Evolutionary conservation across 306 rosid species (phyloP).

Genomic region (Inga laurina): DNA sequence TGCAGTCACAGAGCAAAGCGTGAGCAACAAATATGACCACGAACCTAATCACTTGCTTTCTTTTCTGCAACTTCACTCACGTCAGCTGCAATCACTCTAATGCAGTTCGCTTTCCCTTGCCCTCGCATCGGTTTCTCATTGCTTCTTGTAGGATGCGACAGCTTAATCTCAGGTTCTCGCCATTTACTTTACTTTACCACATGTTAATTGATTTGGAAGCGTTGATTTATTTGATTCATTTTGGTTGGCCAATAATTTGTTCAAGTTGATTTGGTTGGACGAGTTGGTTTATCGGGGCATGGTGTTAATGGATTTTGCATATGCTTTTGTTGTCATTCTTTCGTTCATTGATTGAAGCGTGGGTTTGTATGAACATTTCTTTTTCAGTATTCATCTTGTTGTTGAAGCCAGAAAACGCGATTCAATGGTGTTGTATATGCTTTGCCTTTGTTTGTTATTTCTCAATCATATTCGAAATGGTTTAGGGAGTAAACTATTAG

Average conservation of each 20-base stretch:
- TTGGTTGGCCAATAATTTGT: too few species aligned
- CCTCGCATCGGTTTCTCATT: too few species aligned
- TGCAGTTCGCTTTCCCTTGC: too few species aligned
- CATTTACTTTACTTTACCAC: too few species aligned
- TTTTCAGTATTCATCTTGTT: background rate
- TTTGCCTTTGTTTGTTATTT: too few species aligned
- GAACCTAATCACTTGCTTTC: constrained; percentile 58
- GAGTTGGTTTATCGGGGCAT: background rate
- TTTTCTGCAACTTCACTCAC: constrained; percentile 49
- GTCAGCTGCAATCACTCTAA: constrained; percentile 32
- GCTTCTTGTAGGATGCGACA: constrained; percentile 51
- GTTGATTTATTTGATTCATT: background rate
- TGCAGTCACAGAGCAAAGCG: background rate
- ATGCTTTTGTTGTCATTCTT: background rate
- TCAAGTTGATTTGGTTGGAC: background rate
- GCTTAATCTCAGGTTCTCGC: constrained; percentile 56
- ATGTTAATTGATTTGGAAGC: background rate
- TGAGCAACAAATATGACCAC: constrained; percentile 51
- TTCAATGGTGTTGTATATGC: background rate
- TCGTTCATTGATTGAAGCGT: background rate
- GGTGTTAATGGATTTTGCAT: background rate
- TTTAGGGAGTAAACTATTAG: too few species aligned
- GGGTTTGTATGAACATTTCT: background rate
- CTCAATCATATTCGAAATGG: too few species aligned
- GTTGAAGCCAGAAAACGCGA: background rate